These are phyloP conservation scores for Exserohilum turcica DNA, from an alignment of 2,329 filamentous ascomycete genomes.

Conservation along the genomic window DNA sequence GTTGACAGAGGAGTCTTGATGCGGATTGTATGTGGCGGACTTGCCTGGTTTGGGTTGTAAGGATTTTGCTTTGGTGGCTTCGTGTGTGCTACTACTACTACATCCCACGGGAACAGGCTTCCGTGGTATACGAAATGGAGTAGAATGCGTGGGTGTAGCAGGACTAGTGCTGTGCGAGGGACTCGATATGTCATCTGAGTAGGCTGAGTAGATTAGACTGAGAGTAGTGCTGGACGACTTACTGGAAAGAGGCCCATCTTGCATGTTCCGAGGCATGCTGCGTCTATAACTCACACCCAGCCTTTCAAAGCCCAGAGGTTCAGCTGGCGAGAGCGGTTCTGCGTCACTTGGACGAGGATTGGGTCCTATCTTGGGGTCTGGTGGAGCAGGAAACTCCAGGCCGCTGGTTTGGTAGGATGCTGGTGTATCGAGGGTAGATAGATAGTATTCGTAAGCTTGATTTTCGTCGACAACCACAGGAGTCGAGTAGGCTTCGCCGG, in stretches of 20 bases:
- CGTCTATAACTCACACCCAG: neutral
- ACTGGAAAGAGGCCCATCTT: no score
- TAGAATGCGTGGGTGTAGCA: neutral
- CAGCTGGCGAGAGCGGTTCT: neutral
- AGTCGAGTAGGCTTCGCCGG: neutral
- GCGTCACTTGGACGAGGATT: conserved; percentile 8
- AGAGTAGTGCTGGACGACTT: no score
- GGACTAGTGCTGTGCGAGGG: neutral
- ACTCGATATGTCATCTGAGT: no score
- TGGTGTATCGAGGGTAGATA: neutral
- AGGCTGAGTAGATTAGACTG: no score
- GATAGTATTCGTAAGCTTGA: neutral
- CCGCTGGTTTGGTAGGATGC: neutral
- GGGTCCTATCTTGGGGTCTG: conserved; percentile 12
- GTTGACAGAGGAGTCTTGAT: no score
- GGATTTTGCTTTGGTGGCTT: no score
- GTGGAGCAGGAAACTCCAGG: neutral
- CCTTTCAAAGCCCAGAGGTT: conserved; percentile 8
- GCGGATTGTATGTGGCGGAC: neutral
- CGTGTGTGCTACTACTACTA: no score
- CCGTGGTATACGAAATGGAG: neutral
- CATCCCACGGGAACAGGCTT: neutral
- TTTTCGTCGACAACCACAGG: neutral
- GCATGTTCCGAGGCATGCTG: neutral
- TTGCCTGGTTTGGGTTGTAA: no score